phyloP scores from a whole-genome alignment of 345 rosid species.

The Citrus cavaleriei region DNA sequence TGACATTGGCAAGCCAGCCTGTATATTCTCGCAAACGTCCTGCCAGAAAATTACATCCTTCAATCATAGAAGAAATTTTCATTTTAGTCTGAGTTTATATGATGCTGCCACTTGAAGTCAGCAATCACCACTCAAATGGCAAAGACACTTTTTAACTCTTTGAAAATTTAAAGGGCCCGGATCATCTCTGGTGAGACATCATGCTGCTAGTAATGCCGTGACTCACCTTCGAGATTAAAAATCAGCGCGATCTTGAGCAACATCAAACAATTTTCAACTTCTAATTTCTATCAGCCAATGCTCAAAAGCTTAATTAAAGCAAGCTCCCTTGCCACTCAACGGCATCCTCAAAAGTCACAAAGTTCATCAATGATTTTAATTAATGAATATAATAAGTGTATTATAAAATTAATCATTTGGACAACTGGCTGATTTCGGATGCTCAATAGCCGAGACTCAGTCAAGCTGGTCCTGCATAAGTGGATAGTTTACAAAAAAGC shows the following conservation, averaged over 20 bases:
- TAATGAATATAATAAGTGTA: not conserved
- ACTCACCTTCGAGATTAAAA: not conserved
- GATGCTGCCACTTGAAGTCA: too few species aligned
- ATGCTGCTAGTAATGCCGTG: not conserved
- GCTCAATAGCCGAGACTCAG: not conserved
- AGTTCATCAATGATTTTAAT: not conserved
- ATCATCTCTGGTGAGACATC: not conserved
- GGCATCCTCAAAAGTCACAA: not conserved
- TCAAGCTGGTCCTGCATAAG: constrained; percentile 19
- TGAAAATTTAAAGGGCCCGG: not conserved
- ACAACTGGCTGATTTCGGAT: constrained; percentile 7
- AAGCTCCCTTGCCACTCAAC: not conserved
- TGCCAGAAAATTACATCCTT: not conserved
- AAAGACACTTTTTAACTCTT: not conserved
- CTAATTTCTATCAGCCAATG: not conserved
- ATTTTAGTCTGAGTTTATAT: not conserved
- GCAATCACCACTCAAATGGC: not conserved
- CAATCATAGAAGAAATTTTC: not conserved
- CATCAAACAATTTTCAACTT: not conserved
- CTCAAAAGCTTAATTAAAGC: not conserved
- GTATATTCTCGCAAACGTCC: constrained; percentile 5
- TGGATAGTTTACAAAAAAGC: constrained; percentile 2
- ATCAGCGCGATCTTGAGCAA: not conserved
- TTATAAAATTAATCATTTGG: too few species aligned
- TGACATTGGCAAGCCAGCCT: constrained; percentile 14